Conservation (phyloP, 306 rosid genomes). For the Begonia masoniana region DNA sequence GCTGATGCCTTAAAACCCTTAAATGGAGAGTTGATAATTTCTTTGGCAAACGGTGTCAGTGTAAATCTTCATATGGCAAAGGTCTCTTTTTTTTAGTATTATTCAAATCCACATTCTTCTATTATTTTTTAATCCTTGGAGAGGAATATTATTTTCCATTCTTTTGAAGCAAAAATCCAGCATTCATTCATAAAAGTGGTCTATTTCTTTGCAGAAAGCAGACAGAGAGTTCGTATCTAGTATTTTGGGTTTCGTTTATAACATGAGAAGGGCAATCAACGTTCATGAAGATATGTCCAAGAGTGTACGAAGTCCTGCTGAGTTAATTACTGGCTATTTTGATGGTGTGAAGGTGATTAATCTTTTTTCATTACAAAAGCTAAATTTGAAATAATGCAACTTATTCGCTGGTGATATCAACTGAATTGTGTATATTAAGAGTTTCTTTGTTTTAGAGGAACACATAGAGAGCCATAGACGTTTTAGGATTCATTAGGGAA, state of each 20-base stretch:
- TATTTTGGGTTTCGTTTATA: constrained; percentile 42
- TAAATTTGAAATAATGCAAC: constrained; percentile 2
- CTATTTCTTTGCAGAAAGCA: constrained; percentile 36
- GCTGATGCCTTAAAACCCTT: constrained; percentile 36
- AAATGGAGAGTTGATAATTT: constrained; percentile 61
- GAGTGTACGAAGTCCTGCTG: constrained; percentile 38
- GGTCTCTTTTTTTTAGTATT: constrained; percentile 20
- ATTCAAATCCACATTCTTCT: neutral
- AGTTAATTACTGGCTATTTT: constrained; percentile 61
- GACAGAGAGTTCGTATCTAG: constrained; percentile 42
- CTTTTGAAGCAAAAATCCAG: neutral
- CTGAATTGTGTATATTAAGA: neutral
- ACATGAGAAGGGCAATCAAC: constrained; percentile 51
- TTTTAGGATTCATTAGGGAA: too few species aligned
- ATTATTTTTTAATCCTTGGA: neutral
- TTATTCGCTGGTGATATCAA: neutral
- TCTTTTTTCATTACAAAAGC: neutral
- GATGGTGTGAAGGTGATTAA: constrained; percentile 51
- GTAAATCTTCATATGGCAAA: constrained; percentile 59
- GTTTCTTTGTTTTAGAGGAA: neutral
- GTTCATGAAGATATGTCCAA: constrained; percentile 52
- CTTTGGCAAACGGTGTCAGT: constrained; percentile 39
- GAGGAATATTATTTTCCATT: neutral
- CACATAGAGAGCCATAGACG: too few species aligned
- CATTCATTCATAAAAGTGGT: neutral